phyloP scores from a whole-genome alignment of 129 eudicot genomes.

The Artemisia annua region DNA sequence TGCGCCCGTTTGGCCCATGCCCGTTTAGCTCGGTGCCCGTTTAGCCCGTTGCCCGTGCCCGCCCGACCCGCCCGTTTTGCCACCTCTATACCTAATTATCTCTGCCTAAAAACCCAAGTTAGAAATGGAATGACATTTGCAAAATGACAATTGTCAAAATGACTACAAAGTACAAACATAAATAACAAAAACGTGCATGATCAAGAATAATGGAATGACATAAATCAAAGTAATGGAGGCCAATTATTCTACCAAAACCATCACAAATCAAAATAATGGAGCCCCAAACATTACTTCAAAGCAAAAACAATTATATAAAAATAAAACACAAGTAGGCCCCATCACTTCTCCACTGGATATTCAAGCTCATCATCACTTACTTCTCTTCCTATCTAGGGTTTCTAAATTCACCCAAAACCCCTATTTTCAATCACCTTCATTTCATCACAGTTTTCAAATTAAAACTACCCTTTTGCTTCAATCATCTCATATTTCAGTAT shows the following conservation, averaged over 20 bases:
- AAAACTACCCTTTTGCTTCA: background rate
- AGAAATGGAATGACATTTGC: no score
- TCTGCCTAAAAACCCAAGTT: no score
- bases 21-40: no score
- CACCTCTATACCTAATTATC: no score
- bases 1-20: no score
- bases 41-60: no score
- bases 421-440: slow-evolving; percentile 3
- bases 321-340: slow-evolving; percentile 19
- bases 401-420: slow-evolving; percentile 30
- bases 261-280: slow-evolving; percentile 22
- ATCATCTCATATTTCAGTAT: background rate
- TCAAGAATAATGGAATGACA: background rate
- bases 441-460: background rate
- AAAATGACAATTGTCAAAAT: no score
- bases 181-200: no score
- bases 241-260: no score
- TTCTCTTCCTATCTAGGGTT: slow-evolving; percentile 44
- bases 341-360: slow-evolving; percentile 8
- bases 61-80: no score
- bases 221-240: slow-evolving; percentile 20
- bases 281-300: slow-evolving; percentile 14
- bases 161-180: no score
- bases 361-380: slow-evolving; percentile 13
- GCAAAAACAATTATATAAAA: slow-evolving; percentile 10